Percentiles rank a stretch among this genome's conserved stretches.
Evolutionary conservation across 192 early-diverging fungal genomes (phyloP).

Genomic region (Backusella tarrabulga): DNA sequence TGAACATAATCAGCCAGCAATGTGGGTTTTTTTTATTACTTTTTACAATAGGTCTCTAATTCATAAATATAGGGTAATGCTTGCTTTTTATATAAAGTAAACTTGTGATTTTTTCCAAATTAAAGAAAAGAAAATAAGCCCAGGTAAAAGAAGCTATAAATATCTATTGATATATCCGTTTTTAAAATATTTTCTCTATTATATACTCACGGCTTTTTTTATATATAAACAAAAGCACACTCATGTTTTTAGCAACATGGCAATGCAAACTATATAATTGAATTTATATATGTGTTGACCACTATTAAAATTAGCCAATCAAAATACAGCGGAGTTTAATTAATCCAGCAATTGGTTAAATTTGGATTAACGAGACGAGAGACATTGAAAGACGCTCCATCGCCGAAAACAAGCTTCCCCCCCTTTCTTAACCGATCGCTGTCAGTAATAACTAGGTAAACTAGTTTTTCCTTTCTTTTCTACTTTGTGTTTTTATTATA

Average conservation of each 20-base stretch:
- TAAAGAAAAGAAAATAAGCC: too few relatives aligned
- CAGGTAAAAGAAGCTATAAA: not conserved
- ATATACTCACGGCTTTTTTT: too few relatives aligned
- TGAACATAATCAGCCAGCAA: not conserved
- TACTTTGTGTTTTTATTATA: not conserved
- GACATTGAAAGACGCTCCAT: not conserved
- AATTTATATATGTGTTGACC: not conserved
- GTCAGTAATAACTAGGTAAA: constrained; percentile 17
- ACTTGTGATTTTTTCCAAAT: too few relatives aligned
- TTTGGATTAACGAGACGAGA: not conserved
- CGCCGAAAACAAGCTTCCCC: not conserved
- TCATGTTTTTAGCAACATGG: too few relatives aligned
- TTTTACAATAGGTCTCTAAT: not conserved
- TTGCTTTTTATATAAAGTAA: too few relatives aligned
- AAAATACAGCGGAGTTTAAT: not conserved
- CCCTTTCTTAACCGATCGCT: constrained; percentile 21
- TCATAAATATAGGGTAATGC: not conserved
- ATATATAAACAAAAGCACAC: too few relatives aligned
- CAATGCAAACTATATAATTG: not conserved
- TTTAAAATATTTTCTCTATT: not conserved
- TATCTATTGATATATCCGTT: not conserved
- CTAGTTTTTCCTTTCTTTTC: not conserved
- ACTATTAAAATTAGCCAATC: not conserved
- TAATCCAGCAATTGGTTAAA: not conserved
- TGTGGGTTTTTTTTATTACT: not conserved